Conservation (phyloP, 2,329 filamentous ascomycete species). For the Cryphonectria naterciae region DNA sequence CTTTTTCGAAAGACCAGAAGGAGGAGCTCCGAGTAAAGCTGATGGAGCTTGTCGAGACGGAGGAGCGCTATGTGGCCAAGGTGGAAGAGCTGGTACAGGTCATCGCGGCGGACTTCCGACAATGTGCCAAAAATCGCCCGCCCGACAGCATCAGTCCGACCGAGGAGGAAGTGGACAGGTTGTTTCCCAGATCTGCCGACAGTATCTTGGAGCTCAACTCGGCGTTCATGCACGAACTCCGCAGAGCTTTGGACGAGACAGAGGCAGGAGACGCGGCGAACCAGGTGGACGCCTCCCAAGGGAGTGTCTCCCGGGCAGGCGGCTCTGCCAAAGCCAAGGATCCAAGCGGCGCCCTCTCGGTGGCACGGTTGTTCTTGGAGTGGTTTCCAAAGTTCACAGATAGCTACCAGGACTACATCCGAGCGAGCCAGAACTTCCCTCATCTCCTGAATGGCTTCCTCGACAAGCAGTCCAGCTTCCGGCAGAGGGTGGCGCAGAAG, state of each 20-base stretch:
- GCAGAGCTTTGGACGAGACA: constrained; percentile 77
- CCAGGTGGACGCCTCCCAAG: constrained; percentile 69
- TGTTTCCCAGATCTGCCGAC: constrained; percentile 83
- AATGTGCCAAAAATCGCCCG: constrained; percentile 64
- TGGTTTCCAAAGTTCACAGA: constrained; percentile 94
- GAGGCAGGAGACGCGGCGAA: constrained; percentile 78
- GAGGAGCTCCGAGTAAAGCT: constrained; percentile 85
- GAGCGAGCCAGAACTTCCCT: constrained; percentile 84
- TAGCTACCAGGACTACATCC: constrained; percentile 92
- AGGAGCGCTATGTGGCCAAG: constrained; percentile 91
- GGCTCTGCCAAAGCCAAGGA: constrained; percentile 61
- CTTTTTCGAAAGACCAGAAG: constrained; percentile 81
- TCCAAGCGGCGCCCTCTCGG: constrained; percentile 74
- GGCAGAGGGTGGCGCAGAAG: constrained; percentile 75
- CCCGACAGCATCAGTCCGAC: constrained; percentile 71
- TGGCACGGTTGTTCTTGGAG: constrained; percentile 81
- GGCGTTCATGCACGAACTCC: constrained; percentile 77
- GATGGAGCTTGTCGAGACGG: constrained; percentile 87
- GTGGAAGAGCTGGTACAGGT: constrained; percentile 80
- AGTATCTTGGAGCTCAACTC: constrained; percentile 82
- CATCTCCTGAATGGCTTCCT: constrained; percentile 79
- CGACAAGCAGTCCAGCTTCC: constrained; percentile 81
- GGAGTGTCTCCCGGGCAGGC: constrained; percentile 46
- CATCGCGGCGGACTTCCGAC: constrained; percentile 78
- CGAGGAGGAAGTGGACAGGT: constrained; percentile 70